A percentile compares a stretch with the other conserved stretches of the same genome.
These are phyloP conservation scores for Nakazawaea holstii DNA, from an alignment of 805 yeast genomes.

Conservation along the genomic window DNA sequence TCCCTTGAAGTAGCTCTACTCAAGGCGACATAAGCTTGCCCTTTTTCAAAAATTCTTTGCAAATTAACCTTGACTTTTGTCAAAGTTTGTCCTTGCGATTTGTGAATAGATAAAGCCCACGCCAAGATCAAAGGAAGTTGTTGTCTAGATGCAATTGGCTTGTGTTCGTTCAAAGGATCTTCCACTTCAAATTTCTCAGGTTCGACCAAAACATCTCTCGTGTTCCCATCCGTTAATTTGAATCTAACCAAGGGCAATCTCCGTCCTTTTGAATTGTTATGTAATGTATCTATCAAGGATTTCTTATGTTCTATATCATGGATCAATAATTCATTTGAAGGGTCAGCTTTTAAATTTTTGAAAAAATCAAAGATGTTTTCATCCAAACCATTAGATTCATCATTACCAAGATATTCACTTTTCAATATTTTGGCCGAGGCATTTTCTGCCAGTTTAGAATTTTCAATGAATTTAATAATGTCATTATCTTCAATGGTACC, in stretches of 20 bases:
- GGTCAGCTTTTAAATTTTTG: slow-evolving; percentile 14
- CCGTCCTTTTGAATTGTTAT: slow-evolving; percentile 36
- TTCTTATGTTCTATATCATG: slow-evolving; percentile 42
- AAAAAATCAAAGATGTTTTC: slow-evolving; percentile 48
- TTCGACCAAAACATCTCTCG: slow-evolving; percentile 71
- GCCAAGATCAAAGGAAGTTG: slow-evolving; percentile 91
- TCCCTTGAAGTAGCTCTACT: slow-evolving; percentile 77
- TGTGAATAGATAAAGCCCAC: slow-evolving; percentile 95
- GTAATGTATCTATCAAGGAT: slow-evolving; percentile 35
- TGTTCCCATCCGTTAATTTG: slow-evolving; percentile 59
- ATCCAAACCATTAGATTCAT: slow-evolving; percentile 26
- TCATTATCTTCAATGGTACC: slow-evolving; percentile 16
- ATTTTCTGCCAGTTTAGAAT: slow-evolving; percentile 5
- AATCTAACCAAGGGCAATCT: slow-evolving; percentile 78
- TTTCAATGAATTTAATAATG: slow-evolving; percentile 13
- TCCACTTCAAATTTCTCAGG: slow-evolving; percentile 81
- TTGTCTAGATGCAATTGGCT: slow-evolving; percentile 60
- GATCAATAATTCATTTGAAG: slow-evolving; percentile 11
- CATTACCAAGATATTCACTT: slow-evolving; percentile 12
- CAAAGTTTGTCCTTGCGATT: slow-evolving; percentile 91
- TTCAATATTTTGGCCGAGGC: background rate
- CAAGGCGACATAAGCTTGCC: slow-evolving; percentile 94
- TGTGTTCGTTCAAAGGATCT: slow-evolving; percentile 50
- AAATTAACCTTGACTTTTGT: slow-evolving; percentile 75
- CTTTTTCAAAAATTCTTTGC: slow-evolving; percentile 72